Percentiles rank a stretch among this genome's conserved stretches.
Conservation (phyloP, 2,329 filamentous ascomycete genomes). For the Talaromyces sp. region DNA sequence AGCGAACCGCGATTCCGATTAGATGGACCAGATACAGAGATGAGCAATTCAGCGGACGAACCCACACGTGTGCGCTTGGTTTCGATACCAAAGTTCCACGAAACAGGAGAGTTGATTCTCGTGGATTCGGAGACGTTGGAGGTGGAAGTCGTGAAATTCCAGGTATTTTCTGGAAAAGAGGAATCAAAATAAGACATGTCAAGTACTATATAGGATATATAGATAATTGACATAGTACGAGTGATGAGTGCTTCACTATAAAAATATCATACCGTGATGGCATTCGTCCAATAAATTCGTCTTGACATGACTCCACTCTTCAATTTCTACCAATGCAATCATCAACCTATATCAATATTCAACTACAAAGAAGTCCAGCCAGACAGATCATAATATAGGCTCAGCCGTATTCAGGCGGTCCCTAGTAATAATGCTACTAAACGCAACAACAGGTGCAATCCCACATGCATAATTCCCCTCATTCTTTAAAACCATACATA, state of each 20-base stretch:
- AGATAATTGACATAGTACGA: neutral
- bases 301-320: neutral
- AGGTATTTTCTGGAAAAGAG: constrained; percentile 39
- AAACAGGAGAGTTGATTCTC: constrained; percentile 76
- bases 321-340: neutral
- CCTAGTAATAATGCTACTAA: constrained; percentile 32
- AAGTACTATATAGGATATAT: neutral
- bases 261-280: neutral
- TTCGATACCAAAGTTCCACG: constrained; percentile 77
- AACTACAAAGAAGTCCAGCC: neutral
- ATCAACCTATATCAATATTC: neutral
- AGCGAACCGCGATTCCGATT: constrained; percentile 40
- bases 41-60: constrained; percentile 43
- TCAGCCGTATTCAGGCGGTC: neutral
- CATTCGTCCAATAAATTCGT: neutral
- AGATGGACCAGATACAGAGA: constrained; percentile 37
- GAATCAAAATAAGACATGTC: constrained; percentile 29
- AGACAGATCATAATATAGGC: neutral
- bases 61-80: constrained; percentile 73
- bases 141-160: constrained; percentile 66
- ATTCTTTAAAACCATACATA: neutral
- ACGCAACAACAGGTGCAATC: constrained; percentile 36
- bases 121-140: constrained; percentile 84
- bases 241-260: neutral
- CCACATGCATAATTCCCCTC: neutral